phyloP scores from a whole-genome alignment of 176 grass and related monocot species.

The Musa itinerans region DNA sequence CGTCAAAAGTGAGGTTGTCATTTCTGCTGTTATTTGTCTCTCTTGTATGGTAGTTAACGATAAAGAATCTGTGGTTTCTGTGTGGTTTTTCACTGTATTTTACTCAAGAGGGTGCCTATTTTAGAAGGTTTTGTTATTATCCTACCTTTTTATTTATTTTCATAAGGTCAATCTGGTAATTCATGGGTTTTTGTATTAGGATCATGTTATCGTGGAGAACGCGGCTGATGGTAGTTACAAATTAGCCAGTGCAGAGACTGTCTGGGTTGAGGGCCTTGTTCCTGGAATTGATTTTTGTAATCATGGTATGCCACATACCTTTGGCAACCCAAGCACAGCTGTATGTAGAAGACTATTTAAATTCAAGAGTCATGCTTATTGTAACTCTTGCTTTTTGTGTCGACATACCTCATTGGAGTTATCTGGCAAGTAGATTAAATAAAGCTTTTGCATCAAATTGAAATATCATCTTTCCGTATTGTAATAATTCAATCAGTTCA shows the following conservation, averaged over 20 bases:
- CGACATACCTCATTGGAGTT: background rate
- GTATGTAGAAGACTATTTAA: background rate
- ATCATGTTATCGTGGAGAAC: conserved; percentile 28
- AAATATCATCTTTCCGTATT: no score
- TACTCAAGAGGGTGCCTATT: background rate
- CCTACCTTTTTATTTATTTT: background rate
- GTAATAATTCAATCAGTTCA: no score
- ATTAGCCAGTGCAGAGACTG: conserved; percentile 36
- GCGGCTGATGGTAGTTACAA: conserved; percentile 23
- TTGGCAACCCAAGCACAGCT: background rate
- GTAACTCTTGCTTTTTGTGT: background rate
- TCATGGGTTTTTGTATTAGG: conserved; percentile 31
- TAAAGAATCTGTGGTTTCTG: background rate
- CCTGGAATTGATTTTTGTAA: conserved; percentile 96
- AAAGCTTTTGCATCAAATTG: no score
- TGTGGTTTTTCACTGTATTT: background rate
- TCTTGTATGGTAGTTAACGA: background rate
- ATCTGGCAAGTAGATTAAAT: no score
- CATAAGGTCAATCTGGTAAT: background rate
- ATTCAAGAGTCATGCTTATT: background rate
- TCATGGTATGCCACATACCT: conserved; percentile 47
- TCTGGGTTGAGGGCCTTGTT: conserved; percentile 89
- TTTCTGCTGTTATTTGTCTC: background rate
- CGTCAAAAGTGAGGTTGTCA: conserved; percentile 22
- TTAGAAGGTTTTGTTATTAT: background rate